phyloP scores from a whole-genome alignment of 805 yeast species.

The Candida glaebosa region DNA sequence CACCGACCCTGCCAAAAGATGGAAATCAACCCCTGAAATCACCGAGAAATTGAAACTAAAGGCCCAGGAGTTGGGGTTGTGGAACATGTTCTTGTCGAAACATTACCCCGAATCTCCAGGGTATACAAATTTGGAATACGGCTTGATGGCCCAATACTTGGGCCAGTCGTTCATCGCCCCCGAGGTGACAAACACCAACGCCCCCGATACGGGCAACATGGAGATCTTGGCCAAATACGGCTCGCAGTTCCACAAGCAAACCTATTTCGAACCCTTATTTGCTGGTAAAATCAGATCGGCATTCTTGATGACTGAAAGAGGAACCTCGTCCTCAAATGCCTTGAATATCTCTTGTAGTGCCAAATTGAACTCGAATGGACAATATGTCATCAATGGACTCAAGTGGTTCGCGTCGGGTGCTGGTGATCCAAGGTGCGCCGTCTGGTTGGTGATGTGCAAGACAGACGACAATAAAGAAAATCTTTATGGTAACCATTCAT shows the following conservation, averaged over 20 bases:
- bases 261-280: conserved; percentile 51
- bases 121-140: conserved; percentile 59
- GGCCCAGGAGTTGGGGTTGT: conserved; percentile 51
- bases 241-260: conserved; percentile 31
- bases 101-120: conserved; percentile 53
- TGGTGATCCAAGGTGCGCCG: conserved; percentile 58
- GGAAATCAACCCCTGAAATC: conserved; percentile 46
- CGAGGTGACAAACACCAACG: conserved; percentile 56
- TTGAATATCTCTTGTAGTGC: conserved; percentile 52
- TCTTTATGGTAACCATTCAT: conserved; percentile 52
- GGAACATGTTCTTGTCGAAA: conserved; percentile 57
- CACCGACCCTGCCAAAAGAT: conserved; percentile 39
- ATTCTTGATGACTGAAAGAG: conserved; percentile 62
- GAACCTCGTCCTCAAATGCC: conserved; percentile 59
- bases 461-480: conserved; percentile 27
- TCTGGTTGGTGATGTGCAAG: conserved; percentile 54
- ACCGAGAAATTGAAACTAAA: conserved; percentile 50
- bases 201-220: conserved; percentile 70
- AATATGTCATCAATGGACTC: conserved; percentile 53
- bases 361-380: conserved; percentile 31
- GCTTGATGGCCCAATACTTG: conserved; percentile 59
- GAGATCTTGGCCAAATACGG: conserved; percentile 45
- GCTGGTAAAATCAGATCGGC: conserved; percentile 57
- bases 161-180: conserved; percentile 55
- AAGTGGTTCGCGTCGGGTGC: conserved; percentile 75